Percentiles rank a stretch among this genome's conserved stretches.
phyloP scores from a whole-genome alignment of 768 basidiomycete genomes.

The Mycena leptocephala region DNA sequence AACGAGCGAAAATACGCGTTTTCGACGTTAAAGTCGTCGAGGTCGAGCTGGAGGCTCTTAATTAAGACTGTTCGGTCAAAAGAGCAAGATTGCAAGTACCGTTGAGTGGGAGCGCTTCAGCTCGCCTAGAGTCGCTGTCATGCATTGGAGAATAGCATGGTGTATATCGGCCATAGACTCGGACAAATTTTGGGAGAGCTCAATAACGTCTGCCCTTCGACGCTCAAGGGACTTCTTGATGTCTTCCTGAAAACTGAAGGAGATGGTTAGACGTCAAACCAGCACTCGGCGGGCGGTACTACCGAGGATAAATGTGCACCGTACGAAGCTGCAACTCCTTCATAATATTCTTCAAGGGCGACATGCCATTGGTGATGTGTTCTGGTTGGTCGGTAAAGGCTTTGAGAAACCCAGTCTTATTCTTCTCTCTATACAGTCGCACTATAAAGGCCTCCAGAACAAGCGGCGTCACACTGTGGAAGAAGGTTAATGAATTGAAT shows the following conservation, averaged over 20 bases:
- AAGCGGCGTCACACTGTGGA: constrained; percentile 84
- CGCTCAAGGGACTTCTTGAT: constrained; percentile 88
- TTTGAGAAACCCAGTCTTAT: constrained; percentile 93
- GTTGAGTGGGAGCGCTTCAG: constrained; percentile 88
- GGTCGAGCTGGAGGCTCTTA: constrained; percentile 79
- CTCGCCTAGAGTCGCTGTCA: constrained; percentile 91
- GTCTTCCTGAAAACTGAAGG: constrained; percentile 87
- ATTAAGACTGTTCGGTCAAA: neutral
- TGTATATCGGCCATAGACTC: constrained; percentile 95
- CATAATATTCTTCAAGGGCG: constrained; percentile 93
- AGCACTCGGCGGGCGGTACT: neutral
- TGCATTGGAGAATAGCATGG: constrained; percentile 92
- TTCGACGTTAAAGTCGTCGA: constrained; percentile 94
- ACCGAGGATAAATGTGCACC: constrained; percentile 96
- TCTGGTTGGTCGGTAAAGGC: constrained; percentile 98
- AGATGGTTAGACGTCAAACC: neutral
- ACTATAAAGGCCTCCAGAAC: constrained; percentile 95
- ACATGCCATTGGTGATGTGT: constrained; percentile 92
- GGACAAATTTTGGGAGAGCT: constrained; percentile 90
- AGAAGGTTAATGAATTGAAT: neutral
- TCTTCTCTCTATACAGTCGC: constrained; percentile 91
- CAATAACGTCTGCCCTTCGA: constrained; percentile 92
- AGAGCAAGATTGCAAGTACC: constrained; percentile 56
- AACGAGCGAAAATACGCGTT: constrained; percentile 96
- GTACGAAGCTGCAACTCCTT: constrained; percentile 91